phyloP scores from a whole-genome alignment of 306 rosid species.

The Astragalus membranaceus region DNA sequence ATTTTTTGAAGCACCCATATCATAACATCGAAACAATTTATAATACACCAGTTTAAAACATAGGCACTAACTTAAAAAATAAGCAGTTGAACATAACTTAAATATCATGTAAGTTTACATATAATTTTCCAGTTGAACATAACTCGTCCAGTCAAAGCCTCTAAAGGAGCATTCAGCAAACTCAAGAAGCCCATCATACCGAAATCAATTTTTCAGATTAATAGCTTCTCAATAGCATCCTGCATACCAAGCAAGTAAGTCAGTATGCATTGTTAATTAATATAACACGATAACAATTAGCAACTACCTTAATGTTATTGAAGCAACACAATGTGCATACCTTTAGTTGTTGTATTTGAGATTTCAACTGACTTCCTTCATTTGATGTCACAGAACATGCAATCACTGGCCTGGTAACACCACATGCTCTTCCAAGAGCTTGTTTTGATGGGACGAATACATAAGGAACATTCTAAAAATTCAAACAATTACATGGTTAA shows the following conservation, averaged over 20 bases:
- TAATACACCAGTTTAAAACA: constrained; percentile 12
- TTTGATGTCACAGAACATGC: constrained; percentile 88
- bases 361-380: constrained; percentile 90
- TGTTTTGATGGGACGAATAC: constrained; percentile 87
- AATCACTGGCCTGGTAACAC: constrained; percentile 91
- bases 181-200: constrained; percentile 82
- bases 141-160: constrained; percentile 85
- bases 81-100: no score
- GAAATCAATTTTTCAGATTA: constrained; percentile 50
- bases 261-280: constrained; percentile 6
- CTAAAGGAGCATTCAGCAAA: constrained; percentile 39
- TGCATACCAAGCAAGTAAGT: constrained; percentile 23
- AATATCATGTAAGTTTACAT: constrained; percentile 22
- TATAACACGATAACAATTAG: neutral
- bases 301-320: neutral
- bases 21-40: neutral
- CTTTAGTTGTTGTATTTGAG: constrained; percentile 87
- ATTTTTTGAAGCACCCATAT: neutral
- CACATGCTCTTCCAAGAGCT: constrained; percentile 96
- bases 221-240: constrained; percentile 95
- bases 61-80: constrained; percentile 6
- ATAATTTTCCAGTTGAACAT: constrained; percentile 31
- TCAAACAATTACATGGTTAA: neutral
- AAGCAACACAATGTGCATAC: constrained; percentile 25
- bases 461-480: constrained; percentile 75